Base-by-base conservation (phyloP, 805 yeast species). In the Peterozyma xylosa region DNA sequence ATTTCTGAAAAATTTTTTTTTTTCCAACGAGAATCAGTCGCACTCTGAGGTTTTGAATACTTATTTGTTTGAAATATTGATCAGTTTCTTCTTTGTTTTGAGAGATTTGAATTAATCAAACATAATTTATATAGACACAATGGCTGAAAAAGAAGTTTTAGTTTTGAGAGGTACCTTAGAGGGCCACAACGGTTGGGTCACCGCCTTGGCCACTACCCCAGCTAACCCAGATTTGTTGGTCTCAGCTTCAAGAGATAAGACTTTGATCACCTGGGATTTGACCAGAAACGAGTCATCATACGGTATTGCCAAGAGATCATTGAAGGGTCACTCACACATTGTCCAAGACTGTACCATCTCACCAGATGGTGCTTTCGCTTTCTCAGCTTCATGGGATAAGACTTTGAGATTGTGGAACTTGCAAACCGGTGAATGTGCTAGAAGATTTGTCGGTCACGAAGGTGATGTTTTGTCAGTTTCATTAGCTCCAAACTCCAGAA, bases 141-240 rank as follows among this genome's bases (percentile, higher is more conserved):
- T 84, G 90, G 76, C 89, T 73, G 79, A 78, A 65, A 83, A 79
- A 74, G 97, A 90, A 86, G 95, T 90, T 82, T 82, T 91, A 79
- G 96, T 91, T 74, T 86, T 93, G 73, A 90, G 98, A 84, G 99
- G 98, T 73, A 87, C 98, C 82, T 85, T 93, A 71, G 97, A 91
- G 79, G 76, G 88, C 67, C 88, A 82, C 82, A 80, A 78, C 74
- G 88, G 88, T 67, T 91, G 98, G 98, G 99, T 93, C 67, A 93
- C 99, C 58, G 81, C 96, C 70, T 80, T 93, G 65, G 96, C 98
- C 74, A 93, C 98, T 76, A 83, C 96, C 69, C 85, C 89, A 66
- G 89, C 90, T 70, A 87, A 89, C 82, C 99, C 99, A 75, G 96
- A 93, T 75, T 77, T 93, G 68, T 82, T 93, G 67, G 80, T 93